Percentiles rank a stretch among this genome's conserved stretches.
These are phyloP conservation scores for Abelmoschus esculentus DNA, from an alignment of 345 rosid genomes.

Conservation along the genomic window DNA sequence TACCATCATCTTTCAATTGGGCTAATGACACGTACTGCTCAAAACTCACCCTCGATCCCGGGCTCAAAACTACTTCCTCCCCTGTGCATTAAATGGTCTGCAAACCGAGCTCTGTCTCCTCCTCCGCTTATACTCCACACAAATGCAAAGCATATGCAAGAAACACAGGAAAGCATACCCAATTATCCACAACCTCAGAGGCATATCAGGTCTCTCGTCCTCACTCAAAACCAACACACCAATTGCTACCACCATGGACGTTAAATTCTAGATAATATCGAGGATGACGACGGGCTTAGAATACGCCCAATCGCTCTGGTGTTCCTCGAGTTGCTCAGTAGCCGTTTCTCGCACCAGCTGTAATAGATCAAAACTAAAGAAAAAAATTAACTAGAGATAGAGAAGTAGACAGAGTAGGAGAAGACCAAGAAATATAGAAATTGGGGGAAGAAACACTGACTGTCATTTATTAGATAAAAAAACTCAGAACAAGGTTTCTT, in stretches of 20 bases:
- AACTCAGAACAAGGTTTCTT: too few species aligned
- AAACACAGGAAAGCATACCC: conserved; percentile 85
- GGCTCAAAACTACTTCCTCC: conserved; percentile 44
- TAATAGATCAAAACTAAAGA: too few species aligned
- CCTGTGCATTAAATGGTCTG: conserved; percentile 26
- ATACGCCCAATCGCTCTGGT: conserved; percentile 98
- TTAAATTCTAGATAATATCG: conserved; percentile 77
- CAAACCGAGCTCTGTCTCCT: conserved; percentile 32
- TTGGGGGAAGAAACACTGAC: too few species aligned
- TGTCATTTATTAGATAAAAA: too few species aligned
- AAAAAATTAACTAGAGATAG: too few species aligned
- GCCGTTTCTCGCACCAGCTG: conserved; percentile 78
- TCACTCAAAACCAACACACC: conserved; percentile 53
- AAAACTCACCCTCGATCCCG: conserved; percentile 40
- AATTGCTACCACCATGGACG: conserved; percentile 65
- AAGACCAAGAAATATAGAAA: too few species aligned
- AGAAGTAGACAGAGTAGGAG: too few species aligned
- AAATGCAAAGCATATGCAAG: conserved; percentile 76
- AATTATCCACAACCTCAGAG: conserved; percentile 71
- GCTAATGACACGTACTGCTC: conserved; percentile 57
- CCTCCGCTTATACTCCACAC: conserved; percentile 71
- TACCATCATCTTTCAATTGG: conserved; percentile 50
- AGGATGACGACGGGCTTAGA: conserved; percentile 87
- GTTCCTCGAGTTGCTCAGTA: conserved; percentile 93
- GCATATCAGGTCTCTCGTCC: conserved; percentile 59